Conservation (phyloP, 208 protist genomes). For the Crithidia mellificae region DNA sequence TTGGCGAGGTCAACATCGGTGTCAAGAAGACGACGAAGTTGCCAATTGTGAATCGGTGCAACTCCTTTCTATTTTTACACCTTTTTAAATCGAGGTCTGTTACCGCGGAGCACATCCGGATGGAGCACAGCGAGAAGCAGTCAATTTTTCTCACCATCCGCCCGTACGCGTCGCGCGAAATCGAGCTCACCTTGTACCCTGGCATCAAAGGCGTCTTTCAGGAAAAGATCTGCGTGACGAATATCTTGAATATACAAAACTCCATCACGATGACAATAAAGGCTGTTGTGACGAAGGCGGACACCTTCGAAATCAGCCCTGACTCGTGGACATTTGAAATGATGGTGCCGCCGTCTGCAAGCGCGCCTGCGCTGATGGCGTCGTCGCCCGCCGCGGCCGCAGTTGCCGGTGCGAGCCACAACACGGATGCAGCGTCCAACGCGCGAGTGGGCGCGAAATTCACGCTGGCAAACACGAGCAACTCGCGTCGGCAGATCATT, state of each 20-base stretch:
- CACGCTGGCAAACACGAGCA: constrained; percentile 79
- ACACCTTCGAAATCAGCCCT: constrained; percentile 88
- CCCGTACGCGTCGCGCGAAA: constrained; percentile 78
- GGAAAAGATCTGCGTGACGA: constrained; percentile 73
- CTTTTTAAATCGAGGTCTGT: constrained; percentile 83
- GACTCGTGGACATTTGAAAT: constrained; percentile 82
- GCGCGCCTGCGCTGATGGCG: constrained; percentile 13
- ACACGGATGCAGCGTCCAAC: constrained; percentile 10
- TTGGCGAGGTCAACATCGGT: constrained; percentile 88
- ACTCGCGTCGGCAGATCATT: constrained; percentile 54
- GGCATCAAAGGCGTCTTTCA: constrained; percentile 85
- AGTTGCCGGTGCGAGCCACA: background rate
- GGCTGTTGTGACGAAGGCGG: constrained; percentile 79
- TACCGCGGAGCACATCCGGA: constrained; percentile 80
- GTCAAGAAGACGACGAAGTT: constrained; percentile 82
- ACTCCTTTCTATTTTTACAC: constrained; percentile 67
- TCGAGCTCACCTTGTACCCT: constrained; percentile 79
- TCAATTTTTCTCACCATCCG: constrained; percentile 69
- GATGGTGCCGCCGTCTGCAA: constrained; percentile 48
- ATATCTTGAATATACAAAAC: constrained; percentile 74
- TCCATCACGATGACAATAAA: constrained; percentile 73
- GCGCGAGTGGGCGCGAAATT: constrained; percentile 68
- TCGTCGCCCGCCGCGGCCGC: background rate
- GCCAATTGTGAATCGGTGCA: constrained; percentile 77
- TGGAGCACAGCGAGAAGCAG: constrained; percentile 74